phyloP scores from a whole-genome alignment of 495 filamentous ascomycete species.

The Neurospora africana region DNA sequence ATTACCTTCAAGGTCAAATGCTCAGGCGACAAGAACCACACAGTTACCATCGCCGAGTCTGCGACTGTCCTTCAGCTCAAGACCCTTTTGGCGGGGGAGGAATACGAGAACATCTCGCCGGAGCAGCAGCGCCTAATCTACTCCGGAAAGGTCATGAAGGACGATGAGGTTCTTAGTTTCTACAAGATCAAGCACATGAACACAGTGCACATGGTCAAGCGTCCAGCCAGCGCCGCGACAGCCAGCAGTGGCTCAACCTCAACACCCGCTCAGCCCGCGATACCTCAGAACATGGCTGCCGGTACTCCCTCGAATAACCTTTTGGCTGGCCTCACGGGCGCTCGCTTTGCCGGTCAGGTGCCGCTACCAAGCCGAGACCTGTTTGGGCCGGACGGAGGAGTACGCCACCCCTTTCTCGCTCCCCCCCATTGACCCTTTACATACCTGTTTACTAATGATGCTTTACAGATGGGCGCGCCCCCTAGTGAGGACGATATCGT shows the following conservation, averaged over 20 bases:
- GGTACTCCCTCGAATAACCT: constrained; percentile 80
- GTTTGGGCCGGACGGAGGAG: constrained; percentile 95
- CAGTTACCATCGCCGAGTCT: constrained; percentile 65
- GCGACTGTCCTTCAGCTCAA: constrained; percentile 81
- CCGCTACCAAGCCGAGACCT: constrained; percentile 78
- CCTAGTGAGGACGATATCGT: constrained; percentile 69
- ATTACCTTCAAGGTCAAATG: constrained; percentile 94
- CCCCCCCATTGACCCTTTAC: not conserved
- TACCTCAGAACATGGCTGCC: constrained; percentile 84
- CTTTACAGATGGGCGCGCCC: constrained; percentile 75
- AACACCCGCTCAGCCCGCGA: constrained; percentile 42
- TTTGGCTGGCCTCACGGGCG: constrained; percentile 82
- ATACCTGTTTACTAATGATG: constrained; percentile 18
- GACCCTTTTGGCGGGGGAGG: constrained; percentile 63
- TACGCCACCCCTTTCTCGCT: constrained; percentile 41
- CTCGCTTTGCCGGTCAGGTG: constrained; percentile 85
- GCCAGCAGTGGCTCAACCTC: constrained; percentile 30
- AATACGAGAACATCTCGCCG: constrained; percentile 73
- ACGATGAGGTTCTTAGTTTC: constrained; percentile 67
- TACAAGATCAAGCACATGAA: constrained; percentile 97
- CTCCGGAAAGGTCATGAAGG: constrained; percentile 91
- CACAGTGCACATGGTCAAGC: constrained; percentile 92
- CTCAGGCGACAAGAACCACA: constrained; percentile 73
- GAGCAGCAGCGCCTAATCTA: constrained; percentile 94
- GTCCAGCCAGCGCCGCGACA: constrained; percentile 69